A percentile compares a stretch with the other conserved stretches of the same genome.
Conservation (phyloP, 768 basidiomycete species). For the Macrolepiota dolichaula region DNA sequence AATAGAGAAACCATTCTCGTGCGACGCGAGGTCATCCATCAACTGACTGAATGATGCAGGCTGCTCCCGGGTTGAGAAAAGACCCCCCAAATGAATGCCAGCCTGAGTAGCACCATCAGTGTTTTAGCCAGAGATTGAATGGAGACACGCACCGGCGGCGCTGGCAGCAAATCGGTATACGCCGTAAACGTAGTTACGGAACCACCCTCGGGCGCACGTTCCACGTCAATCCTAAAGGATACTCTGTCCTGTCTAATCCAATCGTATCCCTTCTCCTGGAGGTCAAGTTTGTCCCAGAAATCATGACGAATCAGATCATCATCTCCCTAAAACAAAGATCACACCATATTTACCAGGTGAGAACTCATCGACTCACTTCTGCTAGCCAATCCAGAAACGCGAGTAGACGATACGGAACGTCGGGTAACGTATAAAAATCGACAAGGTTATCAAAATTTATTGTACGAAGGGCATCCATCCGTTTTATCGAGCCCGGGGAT, state of each 20-base stretch:
- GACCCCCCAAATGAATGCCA: not conserved
- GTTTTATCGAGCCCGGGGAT: not conserved
- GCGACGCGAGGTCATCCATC: not conserved
- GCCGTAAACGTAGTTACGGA: not conserved
- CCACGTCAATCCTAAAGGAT: not conserved
- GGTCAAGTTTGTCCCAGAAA: not conserved
- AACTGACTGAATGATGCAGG: not conserved
- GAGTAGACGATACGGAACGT: not conserved
- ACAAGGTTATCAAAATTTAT: not conserved
- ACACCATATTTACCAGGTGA: not conserved
- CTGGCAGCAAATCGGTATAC: not conserved
- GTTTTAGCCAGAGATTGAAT: not conserved
- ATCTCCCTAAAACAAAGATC: not conserved
- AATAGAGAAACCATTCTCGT: not conserved
- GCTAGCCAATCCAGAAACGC: not conserved
- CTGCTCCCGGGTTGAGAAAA: not conserved
- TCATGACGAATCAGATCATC: not conserved
- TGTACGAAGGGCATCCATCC: not conserved
- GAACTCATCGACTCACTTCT: not conserved
- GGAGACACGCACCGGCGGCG: not conserved
- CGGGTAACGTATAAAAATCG: not conserved
- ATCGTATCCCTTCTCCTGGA: not conserved
- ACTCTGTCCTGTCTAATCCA: not conserved
- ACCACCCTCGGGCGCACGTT: not conserved
- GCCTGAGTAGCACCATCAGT: not conserved